Base-by-base conservation (phyloP, 225 moss, liverwort and hornwort genomes). In the Physcomitrium patens region DNA sequence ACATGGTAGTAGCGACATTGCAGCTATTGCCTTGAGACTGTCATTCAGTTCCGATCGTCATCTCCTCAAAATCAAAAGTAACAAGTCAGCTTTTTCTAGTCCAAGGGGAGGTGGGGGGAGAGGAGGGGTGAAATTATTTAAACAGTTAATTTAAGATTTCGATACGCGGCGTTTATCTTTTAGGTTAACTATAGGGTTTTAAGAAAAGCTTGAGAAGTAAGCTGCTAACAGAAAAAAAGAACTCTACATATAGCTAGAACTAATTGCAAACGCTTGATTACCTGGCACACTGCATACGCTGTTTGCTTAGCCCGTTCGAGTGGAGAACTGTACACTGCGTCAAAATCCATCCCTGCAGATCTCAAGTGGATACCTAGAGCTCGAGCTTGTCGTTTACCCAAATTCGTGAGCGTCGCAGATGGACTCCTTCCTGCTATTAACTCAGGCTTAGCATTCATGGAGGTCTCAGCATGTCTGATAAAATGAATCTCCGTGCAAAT, bases 301-400 rank as follows among this genome's bases (percentile, higher is more conserved):
- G 93, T 93, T 75, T 91, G 84, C 83, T 81, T 93, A 3, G 93
- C 89, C 58, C 93, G 87, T 63, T 91, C 91, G 56, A 89, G 80
- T 28, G 93, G 78, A 0, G 91, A 93, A 75, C 78, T 69, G 76
- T 84, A 93, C 10, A 91, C 71, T 24, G 84, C 84, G 81, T 93
- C 93, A 71, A 91, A 91, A 53, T 77, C 72, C 68, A 84, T 68
- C 60, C 87, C 93, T 22, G 70, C 27, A 6, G 81, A 74, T 67
- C 81, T 78, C 60, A 93, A 72, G 69, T 87, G 89, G 43, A 76
- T 67, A 51, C 89, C 93, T 26, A 93, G 78, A n/a, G 93, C 91
- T 18, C 80, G 80, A 9, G 93, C 87, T 77, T 93, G 89, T 49
- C 77, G 70, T 63, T 71, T 87, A 49, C 93, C 93, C 55, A 80